A percentile compares a stretch with the other conserved stretches of the same genome.
Evolutionary conservation across 805 yeast genomes (phyloP).

Genomic region (Ogataea ramenticola): DNA sequence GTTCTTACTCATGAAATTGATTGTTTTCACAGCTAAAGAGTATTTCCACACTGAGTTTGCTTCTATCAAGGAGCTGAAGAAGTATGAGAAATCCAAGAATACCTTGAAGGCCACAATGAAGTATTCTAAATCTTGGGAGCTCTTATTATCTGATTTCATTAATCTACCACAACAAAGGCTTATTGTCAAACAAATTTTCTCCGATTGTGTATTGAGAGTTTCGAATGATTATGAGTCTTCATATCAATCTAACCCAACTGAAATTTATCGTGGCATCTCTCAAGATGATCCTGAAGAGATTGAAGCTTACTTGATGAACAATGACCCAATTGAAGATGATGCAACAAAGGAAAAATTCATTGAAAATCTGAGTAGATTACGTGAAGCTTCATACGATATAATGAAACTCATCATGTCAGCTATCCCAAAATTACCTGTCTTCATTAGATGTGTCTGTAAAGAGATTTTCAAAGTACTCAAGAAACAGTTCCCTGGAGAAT

Average conservation of each 20-base stretch:
- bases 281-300: slow-evolving; percentile 21
- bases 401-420: slow-evolving; percentile 41
- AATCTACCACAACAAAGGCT: slow-evolving; percentile 43
- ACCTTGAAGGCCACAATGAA: slow-evolving; percentile 6
- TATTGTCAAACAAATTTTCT: slow-evolving; percentile 32
- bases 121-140: slow-evolving; percentile 34
- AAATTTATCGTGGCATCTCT: slow-evolving; percentile 38
- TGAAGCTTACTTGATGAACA: slow-evolving; percentile 20
- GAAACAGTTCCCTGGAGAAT: slow-evolving; percentile 46
- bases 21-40: slow-evolving; percentile 38
- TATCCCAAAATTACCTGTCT: slow-evolving; percentile 41
- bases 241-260: slow-evolving; percentile 75
- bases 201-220: slow-evolving; percentile 30
- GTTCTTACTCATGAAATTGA: slow-evolving; percentile 51
- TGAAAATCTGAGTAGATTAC: slow-evolving; percentile 60
- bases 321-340: slow-evolving; percentile 70
- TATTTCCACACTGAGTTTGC: slow-evolving; percentile 26
- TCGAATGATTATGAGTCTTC: slow-evolving; percentile 45
- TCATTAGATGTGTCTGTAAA: slow-evolving; percentile 48
- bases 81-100: slow-evolving; percentile 18
- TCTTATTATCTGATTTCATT: slow-evolving; percentile 34
- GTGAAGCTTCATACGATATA: slow-evolving; percentile 63
- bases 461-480: slow-evolving; percentile 25
- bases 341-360: slow-evolving; percentile 69
- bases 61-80: slow-evolving; percentile 14